These are phyloP conservation scores for Vicia faba DNA, from an alignment of 306 rosid species.

Conservation along the genomic window DNA sequence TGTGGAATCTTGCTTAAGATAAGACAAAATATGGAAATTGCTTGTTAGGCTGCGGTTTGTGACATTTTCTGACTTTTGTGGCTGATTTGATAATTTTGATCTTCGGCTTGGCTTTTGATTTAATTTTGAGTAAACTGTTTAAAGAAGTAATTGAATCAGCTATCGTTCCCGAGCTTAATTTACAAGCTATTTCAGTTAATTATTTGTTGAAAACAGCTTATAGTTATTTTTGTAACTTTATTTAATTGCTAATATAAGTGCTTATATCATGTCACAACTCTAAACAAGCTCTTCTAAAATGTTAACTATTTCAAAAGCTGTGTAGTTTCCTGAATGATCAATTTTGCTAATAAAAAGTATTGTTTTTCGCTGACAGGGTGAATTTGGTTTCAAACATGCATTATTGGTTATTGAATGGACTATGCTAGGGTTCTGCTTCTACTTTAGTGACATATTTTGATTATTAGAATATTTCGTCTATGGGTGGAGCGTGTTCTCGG, in stretches of 20 bases:
- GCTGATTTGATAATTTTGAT: constrained; percentile 26
- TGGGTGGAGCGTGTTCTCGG: constrained; percentile 99
- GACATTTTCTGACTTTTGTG: background rate
- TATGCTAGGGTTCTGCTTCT: constrained; percentile 43
- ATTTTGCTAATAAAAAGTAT: constrained; percentile 38
- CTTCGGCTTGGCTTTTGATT: background rate
- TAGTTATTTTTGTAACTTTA: background rate
- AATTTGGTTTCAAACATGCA: constrained; percentile 40
- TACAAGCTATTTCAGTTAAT: background rate
- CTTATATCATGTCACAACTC: background rate
- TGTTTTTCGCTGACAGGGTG: constrained; percentile 43
- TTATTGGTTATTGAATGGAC: constrained; percentile 51
- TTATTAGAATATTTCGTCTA: constrained; percentile 45
- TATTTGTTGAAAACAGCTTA: background rate
- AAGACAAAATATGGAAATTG: constrained; percentile 24
- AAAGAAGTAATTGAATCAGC: background rate
- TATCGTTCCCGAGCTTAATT: background rate
- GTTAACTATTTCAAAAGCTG: constrained; percentile 15
- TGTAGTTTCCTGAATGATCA: constrained; percentile 23
- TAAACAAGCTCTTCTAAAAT: background rate
- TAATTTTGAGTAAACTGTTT: background rate
- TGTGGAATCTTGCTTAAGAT: constrained; percentile 16
- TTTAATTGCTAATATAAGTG: background rate
- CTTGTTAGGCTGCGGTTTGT: constrained; percentile 6
- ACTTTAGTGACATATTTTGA: constrained; percentile 47